Conservation (phyloP, 345 rosid species). For the Carallia pectinifolia region DNA sequence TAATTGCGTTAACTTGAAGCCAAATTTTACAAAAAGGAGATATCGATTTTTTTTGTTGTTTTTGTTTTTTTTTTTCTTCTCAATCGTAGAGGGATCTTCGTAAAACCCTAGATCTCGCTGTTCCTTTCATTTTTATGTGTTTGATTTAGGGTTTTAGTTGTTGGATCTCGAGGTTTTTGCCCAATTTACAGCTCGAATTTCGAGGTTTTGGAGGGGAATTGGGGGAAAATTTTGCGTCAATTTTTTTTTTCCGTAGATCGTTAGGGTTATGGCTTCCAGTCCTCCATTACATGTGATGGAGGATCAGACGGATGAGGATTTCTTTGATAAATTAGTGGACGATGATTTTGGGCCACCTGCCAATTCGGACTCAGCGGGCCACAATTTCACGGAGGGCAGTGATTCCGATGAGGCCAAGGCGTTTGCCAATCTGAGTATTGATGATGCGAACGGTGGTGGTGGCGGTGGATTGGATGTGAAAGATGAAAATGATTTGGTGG, state of each 20-base stretch:
- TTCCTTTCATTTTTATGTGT: neutral
- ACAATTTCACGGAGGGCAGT: slow-evolving; percentile 34
- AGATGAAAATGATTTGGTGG: slow-evolving; percentile 20
- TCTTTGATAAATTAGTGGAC: slow-evolving; percentile 88
- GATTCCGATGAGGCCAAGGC: slow-evolving; percentile 59
- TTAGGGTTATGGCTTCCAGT: slow-evolving; percentile 67
- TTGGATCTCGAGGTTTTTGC: slow-evolving; percentile 45
- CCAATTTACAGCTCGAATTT: slow-evolving; percentile 31
- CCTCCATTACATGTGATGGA: slow-evolving; percentile 68
- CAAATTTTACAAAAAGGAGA: neutral
- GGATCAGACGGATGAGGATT: slow-evolving; percentile 98
- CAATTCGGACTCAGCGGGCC: slow-evolving; percentile 7
- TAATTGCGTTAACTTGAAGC: slow-evolving; percentile 2
- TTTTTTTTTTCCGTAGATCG: slow-evolving; percentile 13
- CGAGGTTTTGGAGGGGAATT: slow-evolving; percentile 3
- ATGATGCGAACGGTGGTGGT: slow-evolving; percentile 34
- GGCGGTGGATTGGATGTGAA: slow-evolving; percentile 32
- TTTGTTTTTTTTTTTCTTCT: slow-evolving; percentile 1
- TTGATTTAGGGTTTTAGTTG: slow-evolving; percentile 32
- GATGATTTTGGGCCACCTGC: slow-evolving; percentile 46
- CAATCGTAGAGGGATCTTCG: slow-evolving; percentile 11
- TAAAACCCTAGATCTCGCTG: slow-evolving; percentile 48
- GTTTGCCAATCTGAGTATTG: slow-evolving; percentile 56
- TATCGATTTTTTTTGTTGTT: too few species aligned
- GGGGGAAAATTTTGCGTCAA: slow-evolving; percentile 10